These are phyloP conservation scores for Batkoa obscura DNA, from an alignment of 371 early-diverging fungal genomes.

Conservation along the genomic window DNA sequence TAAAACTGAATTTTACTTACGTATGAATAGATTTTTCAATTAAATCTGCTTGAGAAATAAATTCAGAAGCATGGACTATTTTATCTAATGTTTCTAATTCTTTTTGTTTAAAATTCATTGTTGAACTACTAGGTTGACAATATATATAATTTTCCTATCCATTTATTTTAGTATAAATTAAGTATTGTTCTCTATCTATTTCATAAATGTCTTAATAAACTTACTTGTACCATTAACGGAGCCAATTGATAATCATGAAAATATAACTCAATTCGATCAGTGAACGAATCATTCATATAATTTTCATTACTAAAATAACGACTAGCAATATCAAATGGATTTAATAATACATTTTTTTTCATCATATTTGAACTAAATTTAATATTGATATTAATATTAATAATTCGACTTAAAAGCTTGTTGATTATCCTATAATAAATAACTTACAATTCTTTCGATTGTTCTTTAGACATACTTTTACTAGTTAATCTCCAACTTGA, in stretches of 20 bases:
- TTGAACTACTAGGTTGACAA: slow-evolving; percentile 9
- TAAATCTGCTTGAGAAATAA: slow-evolving; percentile 73
- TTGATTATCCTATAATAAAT: too few relatives aligned
- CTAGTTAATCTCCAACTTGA: slow-evolving; percentile 63
- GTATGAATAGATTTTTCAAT: slow-evolving; percentile 66
- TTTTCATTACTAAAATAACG: slow-evolving; percentile 33
- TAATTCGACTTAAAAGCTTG: background rate
- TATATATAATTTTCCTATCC: slow-evolving; percentile 32
- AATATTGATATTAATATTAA: background rate
- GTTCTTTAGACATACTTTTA: slow-evolving; percentile 51
- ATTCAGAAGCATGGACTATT: slow-evolving; percentile 72
- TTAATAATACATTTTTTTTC: slow-evolving; percentile 61
- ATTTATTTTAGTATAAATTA: background rate
- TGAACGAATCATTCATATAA: slow-evolving; percentile 30
- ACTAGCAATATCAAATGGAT: slow-evolving; percentile 70
- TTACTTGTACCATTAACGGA: slow-evolving; percentile 84
- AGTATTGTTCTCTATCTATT: too few relatives aligned
- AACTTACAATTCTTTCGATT: slow-evolving; percentile 37
- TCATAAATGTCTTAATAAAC: slow-evolving; percentile 5
- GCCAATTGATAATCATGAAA: slow-evolving; percentile 83
- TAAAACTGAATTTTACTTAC: slow-evolving; percentile 15
- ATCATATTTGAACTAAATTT: slow-evolving; percentile 12
- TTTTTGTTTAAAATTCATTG: background rate
- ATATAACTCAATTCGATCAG: slow-evolving; percentile 77
- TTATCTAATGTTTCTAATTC: slow-evolving; percentile 20